Evolutionary conservation across 306 rosid genomes (phyloP).

Genomic region (Alnus rubra): DNA sequence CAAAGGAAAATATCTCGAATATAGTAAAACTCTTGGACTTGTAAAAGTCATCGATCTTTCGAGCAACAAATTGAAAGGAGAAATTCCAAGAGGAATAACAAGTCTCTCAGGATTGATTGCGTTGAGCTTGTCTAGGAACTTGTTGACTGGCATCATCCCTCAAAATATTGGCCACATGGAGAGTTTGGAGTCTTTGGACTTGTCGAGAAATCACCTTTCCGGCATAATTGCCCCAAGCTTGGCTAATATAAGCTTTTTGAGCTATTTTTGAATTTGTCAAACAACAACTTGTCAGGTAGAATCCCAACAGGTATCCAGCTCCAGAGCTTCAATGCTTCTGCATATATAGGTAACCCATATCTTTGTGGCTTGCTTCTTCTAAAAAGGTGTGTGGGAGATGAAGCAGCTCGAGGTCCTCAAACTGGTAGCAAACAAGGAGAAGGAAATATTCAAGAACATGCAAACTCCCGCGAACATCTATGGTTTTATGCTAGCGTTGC

Average conservation of each 20-base stretch:
- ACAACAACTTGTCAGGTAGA: constrained; percentile 24
- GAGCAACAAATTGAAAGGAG: constrained; percentile 23
- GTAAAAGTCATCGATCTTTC: constrained; percentile 34
- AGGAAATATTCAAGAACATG: background rate
- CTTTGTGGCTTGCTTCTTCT: constrained; percentile 35
- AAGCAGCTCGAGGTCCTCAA: background rate
- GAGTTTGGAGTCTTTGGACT: constrained; percentile 25
- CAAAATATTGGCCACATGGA: background rate
- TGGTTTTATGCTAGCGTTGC: constrained; percentile 29
- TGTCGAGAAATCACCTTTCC: constrained; percentile 28
- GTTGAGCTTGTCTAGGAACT: constrained; percentile 30
- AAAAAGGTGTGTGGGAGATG: constrained; percentile 15
- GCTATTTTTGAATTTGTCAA: constrained; percentile 19
- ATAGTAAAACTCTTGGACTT: background rate
- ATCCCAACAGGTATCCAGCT: constrained; percentile 32
- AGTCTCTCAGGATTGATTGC: background rate
- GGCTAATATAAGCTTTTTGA: background rate
- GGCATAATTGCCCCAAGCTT: constrained; percentile 27
- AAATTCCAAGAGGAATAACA: constrained; percentile 22
- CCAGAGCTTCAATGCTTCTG: background rate
- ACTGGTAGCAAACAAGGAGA: background rate
- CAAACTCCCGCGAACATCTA: background rate
- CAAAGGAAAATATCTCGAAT: constrained; percentile 22
- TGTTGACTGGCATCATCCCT: constrained; percentile 22
- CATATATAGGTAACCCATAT: constrained; percentile 20